A percentile compares a stretch with the other conserved stretches of the same genome.
These are phyloP conservation scores for Allium sativum DNA, from an alignment of 106 monocot species.

Conservation along the genomic window DNA sequence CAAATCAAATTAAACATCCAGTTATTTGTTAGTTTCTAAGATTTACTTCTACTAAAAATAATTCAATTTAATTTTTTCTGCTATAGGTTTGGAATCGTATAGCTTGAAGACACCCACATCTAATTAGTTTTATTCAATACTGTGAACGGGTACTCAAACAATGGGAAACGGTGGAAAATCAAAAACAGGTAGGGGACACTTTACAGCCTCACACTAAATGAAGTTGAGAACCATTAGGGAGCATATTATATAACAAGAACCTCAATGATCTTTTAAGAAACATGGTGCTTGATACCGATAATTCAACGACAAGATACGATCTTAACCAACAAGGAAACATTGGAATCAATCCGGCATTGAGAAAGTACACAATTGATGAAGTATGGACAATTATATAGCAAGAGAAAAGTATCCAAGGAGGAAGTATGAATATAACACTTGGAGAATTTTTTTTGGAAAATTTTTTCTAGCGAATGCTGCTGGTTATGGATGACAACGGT, in stretches of 20 bases:
- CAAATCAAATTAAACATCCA: neutral
- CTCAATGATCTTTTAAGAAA: constrained; percentile 48
- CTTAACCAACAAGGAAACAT: constrained; percentile 20
- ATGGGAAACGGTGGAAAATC: constrained; percentile 20
- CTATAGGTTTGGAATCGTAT: constrained; percentile 3
- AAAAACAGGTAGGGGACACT: constrained; percentile 29
- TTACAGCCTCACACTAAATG: constrained; percentile 39
- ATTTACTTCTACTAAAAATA: neutral
- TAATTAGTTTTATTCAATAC: neutral
- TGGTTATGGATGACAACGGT: constrained; percentile 5
- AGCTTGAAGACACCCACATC: neutral
- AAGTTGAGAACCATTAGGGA: constrained; percentile 39
- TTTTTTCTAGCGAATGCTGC: constrained; percentile 45
- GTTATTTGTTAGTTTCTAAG: neutral
- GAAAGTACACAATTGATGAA: constrained; percentile 42
- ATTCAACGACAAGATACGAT: neutral
- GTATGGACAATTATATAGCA: constrained; percentile 38
- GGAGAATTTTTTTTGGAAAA: constrained; percentile 55
- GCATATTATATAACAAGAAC: constrained; percentile 43
- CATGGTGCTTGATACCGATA: constrained; percentile 19
- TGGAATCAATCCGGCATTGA: constrained; percentile 14
- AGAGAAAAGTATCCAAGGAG: constrained; percentile 3
- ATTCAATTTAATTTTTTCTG: neutral
- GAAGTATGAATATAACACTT: constrained; percentile 8
- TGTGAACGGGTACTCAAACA: constrained; percentile 37